Conservation (phyloP, 306 rosid species). For the Oemleria cerasiformis region DNA sequence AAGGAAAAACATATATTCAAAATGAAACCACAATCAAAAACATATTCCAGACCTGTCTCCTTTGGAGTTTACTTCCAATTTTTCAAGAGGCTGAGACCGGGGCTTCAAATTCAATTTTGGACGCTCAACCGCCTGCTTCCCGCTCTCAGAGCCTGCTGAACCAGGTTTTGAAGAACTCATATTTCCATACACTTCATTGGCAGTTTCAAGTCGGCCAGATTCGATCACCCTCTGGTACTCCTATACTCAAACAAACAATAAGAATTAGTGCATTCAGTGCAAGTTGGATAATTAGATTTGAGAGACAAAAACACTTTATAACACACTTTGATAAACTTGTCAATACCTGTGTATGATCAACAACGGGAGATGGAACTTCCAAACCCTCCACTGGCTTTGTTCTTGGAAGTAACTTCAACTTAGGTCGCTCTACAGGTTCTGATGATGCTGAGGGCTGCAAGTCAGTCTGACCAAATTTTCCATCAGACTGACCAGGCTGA, state of each 20-base stretch:
- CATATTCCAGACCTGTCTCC: slow-evolving; percentile 63
- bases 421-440: slow-evolving; percentile 66
- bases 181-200: slow-evolving; percentile 47
- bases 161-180: slow-evolving; percentile 48
- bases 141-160: slow-evolving; percentile 52
- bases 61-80: slow-evolving; percentile 51
- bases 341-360: slow-evolving; percentile 58
- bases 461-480: slow-evolving; percentile 47
- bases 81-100: slow-evolving; percentile 63
- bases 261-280: slow-evolving; percentile 21
- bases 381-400: slow-evolving; percentile 54
- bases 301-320: background rate
- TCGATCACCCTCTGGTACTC: slow-evolving; percentile 42
- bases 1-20: background rate
- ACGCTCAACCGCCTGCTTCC: slow-evolving; percentile 61
- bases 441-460: slow-evolving; percentile 37
- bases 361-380: slow-evolving; percentile 37
- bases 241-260: slow-evolving; percentile 32
- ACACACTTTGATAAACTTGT: slow-evolving; percentile 8
- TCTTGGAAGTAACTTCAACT: slow-evolving; percentile 75
- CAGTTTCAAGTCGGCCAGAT: slow-evolving; percentile 44
- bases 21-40: background rate
- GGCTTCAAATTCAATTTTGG: slow-evolving; percentile 91
- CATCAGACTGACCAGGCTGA: slow-evolving; percentile 41
- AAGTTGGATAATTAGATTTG: background rate